Percentiles rank a stretch among this genome's conserved stretches.
Conservation (phyloP, 768 basidiomycete genomes). For the Rhizopogon salebrosus region DNA sequence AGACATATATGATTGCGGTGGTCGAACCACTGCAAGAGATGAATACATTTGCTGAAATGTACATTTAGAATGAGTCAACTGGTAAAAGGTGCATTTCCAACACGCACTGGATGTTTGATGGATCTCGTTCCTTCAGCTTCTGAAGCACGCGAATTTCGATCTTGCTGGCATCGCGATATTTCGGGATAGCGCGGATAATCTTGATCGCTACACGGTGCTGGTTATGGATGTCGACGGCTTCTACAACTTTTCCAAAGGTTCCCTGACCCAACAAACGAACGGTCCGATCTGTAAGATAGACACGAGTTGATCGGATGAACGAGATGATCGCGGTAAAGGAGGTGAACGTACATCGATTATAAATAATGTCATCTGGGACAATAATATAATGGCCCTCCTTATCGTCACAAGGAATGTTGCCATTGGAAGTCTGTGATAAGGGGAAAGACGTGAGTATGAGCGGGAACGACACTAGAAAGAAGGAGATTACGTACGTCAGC, state of each 20-base stretch:
- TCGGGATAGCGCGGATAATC: slow-evolving; percentile 96
- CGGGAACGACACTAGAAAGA: slow-evolving; percentile 7
- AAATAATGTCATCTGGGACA: slow-evolving; percentile 83
- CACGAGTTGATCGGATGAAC: slow-evolving; percentile 12
- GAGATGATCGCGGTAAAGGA: slow-evolving; percentile 1
- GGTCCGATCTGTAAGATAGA: slow-evolving; percentile 68
- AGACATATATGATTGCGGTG: slow-evolving; percentile 97
- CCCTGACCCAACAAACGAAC: slow-evolving; percentile 91
- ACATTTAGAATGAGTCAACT: slow-evolving; percentile 10
- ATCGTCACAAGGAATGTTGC: slow-evolving; percentile 80
- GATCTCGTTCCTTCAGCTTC: slow-evolving; percentile 85
- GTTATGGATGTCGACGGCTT: slow-evolving; percentile 77
- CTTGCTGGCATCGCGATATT: slow-evolving; percentile 97
- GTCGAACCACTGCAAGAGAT: slow-evolving; percentile 92
- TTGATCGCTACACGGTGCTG: slow-evolving; percentile 89
- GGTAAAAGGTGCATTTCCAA: slow-evolving; percentile 11
- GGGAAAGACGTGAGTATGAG: slow-evolving; percentile 22
- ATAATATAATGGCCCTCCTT: slow-evolving; percentile 99
- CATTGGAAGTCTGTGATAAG: slow-evolving; percentile 54
- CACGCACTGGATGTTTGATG: slow-evolving; percentile 80
- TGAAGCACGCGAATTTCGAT: slow-evolving; percentile 96
- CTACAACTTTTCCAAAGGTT: slow-evolving; percentile 98
- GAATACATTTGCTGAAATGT: slow-evolving; percentile 86
- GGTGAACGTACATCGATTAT: slow-evolving; percentile 65
- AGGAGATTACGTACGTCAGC: slow-evolving; percentile 55